Evolutionary conservation across 805 yeast species (phyloP).

Genomic region (Cyberlindnera maclurae): DNA sequence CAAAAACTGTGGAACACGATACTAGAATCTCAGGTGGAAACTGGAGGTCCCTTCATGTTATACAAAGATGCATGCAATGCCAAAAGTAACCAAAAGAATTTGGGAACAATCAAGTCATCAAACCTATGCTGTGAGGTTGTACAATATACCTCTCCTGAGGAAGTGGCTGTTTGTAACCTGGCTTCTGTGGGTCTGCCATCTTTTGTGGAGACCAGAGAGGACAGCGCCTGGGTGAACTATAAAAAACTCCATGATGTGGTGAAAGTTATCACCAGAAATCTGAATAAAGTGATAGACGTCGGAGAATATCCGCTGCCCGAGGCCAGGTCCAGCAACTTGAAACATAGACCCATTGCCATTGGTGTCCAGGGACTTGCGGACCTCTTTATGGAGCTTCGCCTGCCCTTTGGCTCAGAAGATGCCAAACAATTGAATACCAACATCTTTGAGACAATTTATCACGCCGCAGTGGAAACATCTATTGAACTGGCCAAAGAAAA

Average conservation of each 20-base stretch:
- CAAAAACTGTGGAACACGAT: slow-evolving; percentile 89
- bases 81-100: slow-evolving; percentile 86
- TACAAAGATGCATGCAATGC: slow-evolving; percentile 89
- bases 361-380: slow-evolving; percentile 97
- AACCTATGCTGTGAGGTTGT: slow-evolving; percentile 93
- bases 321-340: slow-evolving; percentile 65
- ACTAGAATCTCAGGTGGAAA: slow-evolving; percentile 89
- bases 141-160: slow-evolving; percentile 85
- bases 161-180: slow-evolving; percentile 92
- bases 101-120: slow-evolving; percentile 90
- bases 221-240: slow-evolving; percentile 41
- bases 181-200: slow-evolving; percentile 89
- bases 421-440: slow-evolving; percentile 70
- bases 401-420: slow-evolving; percentile 76
- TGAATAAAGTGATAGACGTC: slow-evolving; percentile 77
- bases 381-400: slow-evolving; percentile 64
- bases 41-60: slow-evolving; percentile 93
- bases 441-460: slow-evolving; percentile 92
- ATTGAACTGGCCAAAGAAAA: slow-evolving; percentile 61
- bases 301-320: slow-evolving; percentile 75
- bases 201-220: slow-evolving; percentile 51
- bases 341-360: slow-evolving; percentile 85
- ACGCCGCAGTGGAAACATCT: slow-evolving; percentile 84
- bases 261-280: slow-evolving; percentile 68
- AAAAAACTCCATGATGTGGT: slow-evolving; percentile 64